Evolutionary conservation across 164 flowering plant species (phyloP).

Genomic region (Cinnamomum chago): DNA sequence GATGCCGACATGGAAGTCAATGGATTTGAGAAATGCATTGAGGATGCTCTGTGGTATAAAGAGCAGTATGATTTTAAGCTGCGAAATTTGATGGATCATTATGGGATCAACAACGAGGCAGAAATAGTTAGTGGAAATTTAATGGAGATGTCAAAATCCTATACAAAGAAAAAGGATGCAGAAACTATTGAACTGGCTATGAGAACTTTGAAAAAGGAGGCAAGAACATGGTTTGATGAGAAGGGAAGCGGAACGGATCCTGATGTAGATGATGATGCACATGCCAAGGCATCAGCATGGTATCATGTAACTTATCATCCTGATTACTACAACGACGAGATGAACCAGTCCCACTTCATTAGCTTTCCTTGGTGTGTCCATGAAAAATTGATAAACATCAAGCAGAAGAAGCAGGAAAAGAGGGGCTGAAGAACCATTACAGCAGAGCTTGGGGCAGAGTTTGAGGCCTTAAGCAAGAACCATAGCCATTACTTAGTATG

Average conservation of each 20-base stretch:
- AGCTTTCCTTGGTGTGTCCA: conserved; percentile 91
- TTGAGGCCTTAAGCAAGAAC: background rate
- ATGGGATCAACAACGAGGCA: conserved; percentile 71
- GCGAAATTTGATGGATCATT: conserved; percentile 71
- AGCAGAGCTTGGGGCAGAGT: background rate
- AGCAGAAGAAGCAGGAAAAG: conserved; percentile 16
- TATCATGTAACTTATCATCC: conserved; percentile 83
- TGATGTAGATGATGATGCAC: conserved; percentile 19
- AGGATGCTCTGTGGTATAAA: conserved; percentile 65
- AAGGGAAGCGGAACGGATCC: conserved; percentile 9
- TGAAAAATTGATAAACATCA: conserved; percentile 66
- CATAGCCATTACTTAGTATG: background rate
- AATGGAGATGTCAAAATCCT: conserved; percentile 50
- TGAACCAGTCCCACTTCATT: conserved; percentile 53
- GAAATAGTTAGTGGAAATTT: conserved; percentile 68
- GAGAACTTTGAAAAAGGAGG: conserved; percentile 67
- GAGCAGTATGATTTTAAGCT: conserved; percentile 58
- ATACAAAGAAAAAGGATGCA: conserved; percentile 44
- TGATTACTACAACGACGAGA: conserved; percentile 44
- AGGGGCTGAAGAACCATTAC: background rate
- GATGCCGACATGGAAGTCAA: conserved; percentile 75
- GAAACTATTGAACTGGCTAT: conserved; percentile 60
- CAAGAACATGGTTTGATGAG: conserved; percentile 59
- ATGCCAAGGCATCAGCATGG: conserved; percentile 89
- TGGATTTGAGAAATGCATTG: conserved; percentile 57